Percentiles rank a stretch among this genome's conserved stretches.
Evolutionary conservation across 116 monocot species (phyloP).

Genomic region (Phalaenopsis hybrid): DNA sequence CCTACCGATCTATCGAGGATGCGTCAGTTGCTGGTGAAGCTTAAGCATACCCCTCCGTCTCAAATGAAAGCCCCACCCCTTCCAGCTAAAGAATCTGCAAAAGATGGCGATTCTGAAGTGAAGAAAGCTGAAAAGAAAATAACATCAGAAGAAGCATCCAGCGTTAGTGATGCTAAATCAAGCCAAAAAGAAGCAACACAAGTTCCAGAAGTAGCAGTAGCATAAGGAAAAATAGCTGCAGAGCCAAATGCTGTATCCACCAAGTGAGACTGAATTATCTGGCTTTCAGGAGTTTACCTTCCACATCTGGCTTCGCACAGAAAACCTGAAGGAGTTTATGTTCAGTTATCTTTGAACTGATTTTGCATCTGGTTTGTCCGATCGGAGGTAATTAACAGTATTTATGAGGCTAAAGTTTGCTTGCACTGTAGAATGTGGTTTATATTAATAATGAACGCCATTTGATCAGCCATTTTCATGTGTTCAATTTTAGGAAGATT

Average conservation of each 20-base stretch:
- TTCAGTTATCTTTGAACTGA: too few species aligned
- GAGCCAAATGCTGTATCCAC: neutral
- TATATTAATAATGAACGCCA: too few species aligned
- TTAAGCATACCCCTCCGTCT: constrained; percentile 82
- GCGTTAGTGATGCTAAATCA: neutral
- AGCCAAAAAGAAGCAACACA: neutral
- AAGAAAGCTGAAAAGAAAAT: constrained; percentile 15
- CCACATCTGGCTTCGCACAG: too few species aligned
- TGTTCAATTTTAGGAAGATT: too few species aligned
- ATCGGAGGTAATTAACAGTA: too few species aligned
- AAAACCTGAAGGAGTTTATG: too few species aligned
- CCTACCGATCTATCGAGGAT: constrained; percentile 86
- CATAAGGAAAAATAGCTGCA: neutral
- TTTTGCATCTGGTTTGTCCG: too few species aligned
- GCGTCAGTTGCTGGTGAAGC: constrained; percentile 74
- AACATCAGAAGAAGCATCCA: constrained; percentile 10
- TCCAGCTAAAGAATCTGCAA: constrained; percentile 29
- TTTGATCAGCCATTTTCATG: too few species aligned
- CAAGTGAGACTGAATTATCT: neutral
- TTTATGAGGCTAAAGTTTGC: too few species aligned
- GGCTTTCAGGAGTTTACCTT: too few species aligned
- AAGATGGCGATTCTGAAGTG: constrained; percentile 28
- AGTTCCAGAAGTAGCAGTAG: neutral
- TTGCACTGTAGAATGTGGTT: too few species aligned
- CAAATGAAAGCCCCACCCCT: constrained; percentile 80